Evolutionary conservation across 2,329 filamentous ascomycete species (phyloP).

Genomic region (Microsporum canis): DNA sequence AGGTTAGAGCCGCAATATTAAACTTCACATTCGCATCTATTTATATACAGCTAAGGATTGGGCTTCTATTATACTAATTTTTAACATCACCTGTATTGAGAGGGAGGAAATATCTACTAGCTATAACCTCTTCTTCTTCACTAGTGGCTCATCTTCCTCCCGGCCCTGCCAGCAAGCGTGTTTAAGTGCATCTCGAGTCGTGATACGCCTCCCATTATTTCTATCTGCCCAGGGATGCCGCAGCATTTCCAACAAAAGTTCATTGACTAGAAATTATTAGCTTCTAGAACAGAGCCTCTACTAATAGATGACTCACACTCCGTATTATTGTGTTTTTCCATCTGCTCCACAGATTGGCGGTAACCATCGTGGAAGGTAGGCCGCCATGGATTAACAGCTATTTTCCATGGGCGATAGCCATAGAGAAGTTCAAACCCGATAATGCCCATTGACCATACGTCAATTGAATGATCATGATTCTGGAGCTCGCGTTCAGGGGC

Average conservation of each 20-base stretch:
- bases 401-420: not conserved
- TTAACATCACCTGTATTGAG: too few relatives aligned
- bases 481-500: slow-evolving; percentile 1
- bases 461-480: not conserved
- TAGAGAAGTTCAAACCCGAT: not conserved
- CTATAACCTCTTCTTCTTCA: not conserved
- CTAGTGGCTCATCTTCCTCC: not conserved
- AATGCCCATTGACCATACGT: slow-evolving; percentile 2
- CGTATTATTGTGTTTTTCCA: not conserved
- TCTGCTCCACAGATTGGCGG: not conserved
- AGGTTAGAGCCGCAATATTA: too few relatives aligned
- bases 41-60: too few relatives aligned
- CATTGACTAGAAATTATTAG: not conserved
- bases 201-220: not conserved
- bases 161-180: not conserved
- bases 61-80: too few relatives aligned
- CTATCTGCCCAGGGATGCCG: not conserved
- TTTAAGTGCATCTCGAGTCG: not conserved
- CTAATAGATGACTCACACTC: not conserved
- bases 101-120: too few relatives aligned
- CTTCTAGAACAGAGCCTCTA: not conserved
- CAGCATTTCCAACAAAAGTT: not conserved
- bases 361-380: not conserved
- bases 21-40: too few relatives aligned
- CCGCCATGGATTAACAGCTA: slow-evolving; percentile 6